Conservation (phyloP, 768 basidiomycete species). For the Trametopsis cervina region DNA sequence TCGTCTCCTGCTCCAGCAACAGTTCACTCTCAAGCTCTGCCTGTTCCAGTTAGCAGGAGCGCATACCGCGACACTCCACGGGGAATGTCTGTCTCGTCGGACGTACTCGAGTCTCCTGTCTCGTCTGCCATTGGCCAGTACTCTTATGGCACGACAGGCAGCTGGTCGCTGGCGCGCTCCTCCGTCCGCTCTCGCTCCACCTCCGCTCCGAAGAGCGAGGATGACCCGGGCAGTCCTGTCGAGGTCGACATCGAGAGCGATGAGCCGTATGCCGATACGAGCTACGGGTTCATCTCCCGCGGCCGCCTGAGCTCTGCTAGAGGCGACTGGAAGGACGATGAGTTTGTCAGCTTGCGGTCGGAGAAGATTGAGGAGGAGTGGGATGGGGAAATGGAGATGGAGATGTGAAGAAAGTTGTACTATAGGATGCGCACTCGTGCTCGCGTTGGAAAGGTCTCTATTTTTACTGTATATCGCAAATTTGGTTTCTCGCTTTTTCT, state of each 20-base stretch:
- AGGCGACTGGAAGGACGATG: constrained; percentile 33
- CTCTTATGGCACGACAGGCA: constrained; percentile 24
- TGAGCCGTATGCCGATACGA: constrained; percentile 19
- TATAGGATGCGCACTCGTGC: not conserved
- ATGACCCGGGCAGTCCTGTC: constrained; percentile 29
- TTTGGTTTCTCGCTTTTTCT: not conserved
- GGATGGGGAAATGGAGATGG: constrained; percentile 65
- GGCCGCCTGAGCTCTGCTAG: constrained; percentile 21
- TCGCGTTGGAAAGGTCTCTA: not conserved
- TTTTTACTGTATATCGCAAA: not conserved
- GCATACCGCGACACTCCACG: constrained; percentile 25
- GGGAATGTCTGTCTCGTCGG: constrained; percentile 30
- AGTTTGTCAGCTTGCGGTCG: constrained; percentile 18
- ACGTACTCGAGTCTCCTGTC: constrained; percentile 20
- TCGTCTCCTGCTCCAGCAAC: constrained; percentile 7
- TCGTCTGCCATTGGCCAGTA: constrained; percentile 14
- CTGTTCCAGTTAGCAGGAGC: constrained; percentile 22
- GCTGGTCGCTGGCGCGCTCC: constrained; percentile 51
- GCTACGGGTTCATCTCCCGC: constrained; percentile 22
- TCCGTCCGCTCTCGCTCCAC: constrained; percentile 36
- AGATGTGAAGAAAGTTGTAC: constrained; percentile 32
- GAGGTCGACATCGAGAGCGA: constrained; percentile 29
- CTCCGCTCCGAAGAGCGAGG: constrained; percentile 24
- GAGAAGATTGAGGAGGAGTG: constrained; percentile 36
- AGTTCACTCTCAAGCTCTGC: constrained; percentile 29